Evolutionary conservation across 1,139 yeast species (phyloP).

Genomic region (Suhomyces ambrosiae): DNA sequence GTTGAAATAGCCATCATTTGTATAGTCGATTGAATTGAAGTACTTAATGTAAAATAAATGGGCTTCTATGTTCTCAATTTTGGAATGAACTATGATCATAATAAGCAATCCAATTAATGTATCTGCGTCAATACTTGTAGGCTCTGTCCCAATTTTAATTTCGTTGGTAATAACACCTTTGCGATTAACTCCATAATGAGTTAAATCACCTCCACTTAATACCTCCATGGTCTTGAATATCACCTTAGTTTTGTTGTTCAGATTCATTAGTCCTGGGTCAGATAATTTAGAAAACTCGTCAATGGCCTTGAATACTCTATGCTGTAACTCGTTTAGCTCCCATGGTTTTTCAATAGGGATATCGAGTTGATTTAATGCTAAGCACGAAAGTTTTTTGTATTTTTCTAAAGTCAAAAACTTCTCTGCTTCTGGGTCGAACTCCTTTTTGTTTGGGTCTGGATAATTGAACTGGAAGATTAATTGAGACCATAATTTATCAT

Average conservation of each 20-base stretch:
- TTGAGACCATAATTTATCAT: slow-evolving; percentile 65
- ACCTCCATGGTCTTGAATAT: slow-evolving; percentile 56
- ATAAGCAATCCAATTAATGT: slow-evolving; percentile 72
- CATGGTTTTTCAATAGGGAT: slow-evolving; percentile 49
- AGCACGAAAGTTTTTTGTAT: slow-evolving; percentile 47
- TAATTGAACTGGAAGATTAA: slow-evolving; percentile 40
- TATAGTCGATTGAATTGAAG: slow-evolving; percentile 45
- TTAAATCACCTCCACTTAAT: slow-evolving; percentile 37
- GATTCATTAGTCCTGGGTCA: slow-evolving; percentile 47
- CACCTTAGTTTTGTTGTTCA: slow-evolving; percentile 55
- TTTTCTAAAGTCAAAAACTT: slow-evolving; percentile 31
- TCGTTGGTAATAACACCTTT: too few species aligned
- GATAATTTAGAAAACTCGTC: slow-evolving; percentile 54
- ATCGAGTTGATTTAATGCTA: slow-evolving; percentile 76
- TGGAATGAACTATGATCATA: slow-evolving; percentile 69
- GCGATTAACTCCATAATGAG: background rate
- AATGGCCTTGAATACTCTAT: slow-evolving; percentile 55
- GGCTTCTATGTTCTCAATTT: slow-evolving; percentile 57
- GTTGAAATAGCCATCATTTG: slow-evolving; percentile 41
- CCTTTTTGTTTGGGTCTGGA: slow-evolving; percentile 34
- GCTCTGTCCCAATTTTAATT: background rate
- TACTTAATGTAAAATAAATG: slow-evolving; percentile 67
- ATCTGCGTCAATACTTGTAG: slow-evolving; percentile 69
- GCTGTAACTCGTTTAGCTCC: slow-evolving; percentile 47
- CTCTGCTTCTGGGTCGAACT: slow-evolving; percentile 32